Conservation (phyloP, 2,329 filamentous ascomycete genomes). For the Alternaria postmessia region DNA sequence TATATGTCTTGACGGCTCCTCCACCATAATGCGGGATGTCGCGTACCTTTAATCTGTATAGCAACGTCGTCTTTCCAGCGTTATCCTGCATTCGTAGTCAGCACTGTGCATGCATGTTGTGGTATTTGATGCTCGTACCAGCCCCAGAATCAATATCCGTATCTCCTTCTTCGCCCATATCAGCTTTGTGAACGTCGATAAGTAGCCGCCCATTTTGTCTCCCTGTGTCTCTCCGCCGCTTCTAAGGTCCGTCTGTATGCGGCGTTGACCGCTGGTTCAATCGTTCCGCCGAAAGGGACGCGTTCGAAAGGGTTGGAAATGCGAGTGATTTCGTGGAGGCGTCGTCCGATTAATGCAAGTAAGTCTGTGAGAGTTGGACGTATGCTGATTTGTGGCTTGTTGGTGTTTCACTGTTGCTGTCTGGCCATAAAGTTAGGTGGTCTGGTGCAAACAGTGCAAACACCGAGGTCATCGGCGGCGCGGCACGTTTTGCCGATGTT, state of each 20-base stretch:
- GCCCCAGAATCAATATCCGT: conserved; percentile 89
- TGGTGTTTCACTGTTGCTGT: conserved; percentile 24
- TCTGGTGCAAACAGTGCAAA: conserved; percentile 37
- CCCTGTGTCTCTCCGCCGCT: conserved; percentile 21
- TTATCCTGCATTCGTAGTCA: conserved; percentile 74
- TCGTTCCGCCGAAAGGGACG: background rate
- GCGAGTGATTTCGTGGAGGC: background rate
- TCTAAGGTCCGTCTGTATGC: conserved; percentile 14
- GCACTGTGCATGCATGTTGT: conserved; percentile 7
- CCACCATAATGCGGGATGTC: background rate
- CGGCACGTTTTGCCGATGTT: conserved; percentile 17
- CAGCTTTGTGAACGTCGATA: conserved; percentile 42
- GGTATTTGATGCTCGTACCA: conserved; percentile 67
- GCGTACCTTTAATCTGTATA: conserved; percentile 91
- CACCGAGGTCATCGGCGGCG: conserved; percentile 17
- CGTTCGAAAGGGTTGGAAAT: background rate
- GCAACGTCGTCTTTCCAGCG: conserved; percentile 94
- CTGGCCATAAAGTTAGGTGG: conserved; percentile 36
- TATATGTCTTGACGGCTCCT: background rate
- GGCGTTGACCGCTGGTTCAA: conserved; percentile 23
- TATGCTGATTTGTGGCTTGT: background rate
- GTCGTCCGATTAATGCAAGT: background rate
- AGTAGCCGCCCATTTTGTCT: conserved; percentile 44
- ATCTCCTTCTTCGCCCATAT: conserved; percentile 95
- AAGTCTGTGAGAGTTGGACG: background rate